Base-by-base conservation (phyloP, 1,284 basidiomycete genomes). In the Sphagnurus paluster region DNA sequence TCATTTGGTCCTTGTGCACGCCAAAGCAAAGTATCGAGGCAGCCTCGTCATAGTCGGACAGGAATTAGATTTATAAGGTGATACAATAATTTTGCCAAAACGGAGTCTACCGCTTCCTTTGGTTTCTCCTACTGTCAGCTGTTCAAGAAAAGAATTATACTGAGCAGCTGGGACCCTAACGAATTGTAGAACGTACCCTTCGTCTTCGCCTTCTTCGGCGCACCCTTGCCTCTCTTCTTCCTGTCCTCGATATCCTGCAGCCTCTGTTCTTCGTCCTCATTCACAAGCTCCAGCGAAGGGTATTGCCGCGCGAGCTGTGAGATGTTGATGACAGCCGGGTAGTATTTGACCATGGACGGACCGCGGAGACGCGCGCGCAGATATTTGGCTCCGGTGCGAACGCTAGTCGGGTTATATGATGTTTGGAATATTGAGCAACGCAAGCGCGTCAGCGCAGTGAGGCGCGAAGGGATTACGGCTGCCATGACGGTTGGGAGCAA, bases 311-410 rank as follows among this genome's bases (percentile, higher is more conserved):
- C 75, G 10, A 84, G 64, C 44, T 69, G 58, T 17, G 78, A 61
- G 42, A 89, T 68, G 45, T 79, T 72, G 47, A 87, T 58, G 19
- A 69, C 63, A 21, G 68, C 65, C 0, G 87, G 87, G 65, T 91
- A 91, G 71, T 94, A 95, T 13, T 77, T 69, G 55, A 84, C 63
- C 80, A 93, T 86, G 37, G 85, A 75, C 0, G 89, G 89, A 0
- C 91, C 91, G 1, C 82, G 79, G 26, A 94, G 77, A 5, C 84
- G 76, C 21, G 76, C 72, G 30, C 84, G 81, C 39, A 94, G 79
- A 70, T 93, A 90, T 67, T 94, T 94, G 16, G 88, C 83, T 25
- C 92, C 92, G 0, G 87, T 92, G 20, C 92, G 84, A 5, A 79
- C 63, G 33, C 80, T 81, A 4, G 76, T 77, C 0, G 90, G 90